These are phyloP conservation scores for Aureobasidium lini DNA, from an alignment of 2,329 filamentous ascomycete genomes.

Conservation along the genomic window DNA sequence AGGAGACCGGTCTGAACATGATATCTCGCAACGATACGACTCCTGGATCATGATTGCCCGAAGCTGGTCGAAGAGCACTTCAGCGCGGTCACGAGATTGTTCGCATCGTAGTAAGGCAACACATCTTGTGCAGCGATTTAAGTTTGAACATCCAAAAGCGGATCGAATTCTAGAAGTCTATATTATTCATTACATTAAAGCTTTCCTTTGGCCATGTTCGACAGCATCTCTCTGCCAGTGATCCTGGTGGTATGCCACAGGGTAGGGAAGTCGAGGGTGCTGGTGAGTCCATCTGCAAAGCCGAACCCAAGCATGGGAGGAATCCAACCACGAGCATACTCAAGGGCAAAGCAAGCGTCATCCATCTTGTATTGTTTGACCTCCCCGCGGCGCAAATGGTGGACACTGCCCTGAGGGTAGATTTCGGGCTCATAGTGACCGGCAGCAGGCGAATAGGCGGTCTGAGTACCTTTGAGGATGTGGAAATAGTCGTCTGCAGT, in stretches of 20 bases:
- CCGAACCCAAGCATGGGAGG: conserved; percentile 89
- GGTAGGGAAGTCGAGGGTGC: conserved; percentile 78
- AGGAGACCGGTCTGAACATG: neutral
- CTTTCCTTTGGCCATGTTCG: conserved; percentile 64
- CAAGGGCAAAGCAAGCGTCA: conserved; percentile 67
- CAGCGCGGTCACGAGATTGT: no score
- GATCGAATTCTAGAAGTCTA: neutral
- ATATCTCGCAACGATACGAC: neutral
- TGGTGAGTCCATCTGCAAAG: conserved; percentile 70
- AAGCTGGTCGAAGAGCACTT: neutral
- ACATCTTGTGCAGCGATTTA: no score
- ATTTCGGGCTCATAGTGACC: conserved; percentile 61
- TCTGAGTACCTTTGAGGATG: conserved; percentile 72
- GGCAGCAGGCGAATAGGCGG: conserved; percentile 56
- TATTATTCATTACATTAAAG: conserved; percentile 15
- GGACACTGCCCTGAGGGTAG: conserved; percentile 61
- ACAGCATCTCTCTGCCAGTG: conserved; percentile 69
- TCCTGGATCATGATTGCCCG: neutral
- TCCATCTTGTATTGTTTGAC: conserved; percentile 83
- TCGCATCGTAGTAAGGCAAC: no score
- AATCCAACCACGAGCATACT: conserved; percentile 84
- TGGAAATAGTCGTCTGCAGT: conserved; percentile 93
- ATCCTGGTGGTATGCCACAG: conserved; percentile 70
- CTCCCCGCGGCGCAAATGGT: conserved; percentile 62
- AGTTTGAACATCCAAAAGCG: neutral